These are phyloP conservation scores for Halophytophthora batemanensis DNA, from an alignment of 352 stramenopile genomes.

Conservation along the genomic window DNA sequence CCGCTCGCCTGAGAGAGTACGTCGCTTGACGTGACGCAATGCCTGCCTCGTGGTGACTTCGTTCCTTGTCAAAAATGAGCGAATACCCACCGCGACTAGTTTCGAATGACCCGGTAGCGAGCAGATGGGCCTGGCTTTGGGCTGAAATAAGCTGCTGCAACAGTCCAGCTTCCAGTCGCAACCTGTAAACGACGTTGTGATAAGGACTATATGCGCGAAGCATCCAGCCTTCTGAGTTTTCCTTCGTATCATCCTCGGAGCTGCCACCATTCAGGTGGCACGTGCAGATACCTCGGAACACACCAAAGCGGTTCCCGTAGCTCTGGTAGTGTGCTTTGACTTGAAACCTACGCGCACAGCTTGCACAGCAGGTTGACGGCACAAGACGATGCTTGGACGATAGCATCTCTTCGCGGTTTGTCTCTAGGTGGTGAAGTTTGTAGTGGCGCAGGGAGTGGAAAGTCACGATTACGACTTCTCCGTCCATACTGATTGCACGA, in stretches of 20 bases:
- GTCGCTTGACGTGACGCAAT: conserved; percentile 15
- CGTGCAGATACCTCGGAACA: conserved; percentile 38
- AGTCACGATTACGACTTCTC: conserved; percentile 53
- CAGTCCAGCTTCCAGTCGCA: conserved; percentile 41
- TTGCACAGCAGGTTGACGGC: conserved; percentile 34
- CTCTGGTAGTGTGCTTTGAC: conserved; percentile 31
- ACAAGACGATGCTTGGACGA: conserved; percentile 1
- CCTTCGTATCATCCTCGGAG: conserved; percentile 1
- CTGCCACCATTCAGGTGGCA: conserved; percentile 35
- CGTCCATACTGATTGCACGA: conserved; percentile 46
- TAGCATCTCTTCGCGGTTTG: not conserved
- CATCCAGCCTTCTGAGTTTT: conserved; percentile 36
- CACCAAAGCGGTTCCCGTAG: conserved; percentile 21
- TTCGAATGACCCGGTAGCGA: not conserved
- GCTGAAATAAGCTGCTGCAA: conserved; percentile 40
- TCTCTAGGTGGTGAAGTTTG: conserved; percentile 3
- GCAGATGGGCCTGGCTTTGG: not conserved
- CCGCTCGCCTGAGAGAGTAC: conserved; percentile 20
- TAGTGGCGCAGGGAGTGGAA: conserved; percentile 44
- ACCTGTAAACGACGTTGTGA: conserved; percentile 50
- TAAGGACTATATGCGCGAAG: conserved; percentile 65
- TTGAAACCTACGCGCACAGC: conserved; percentile 48
- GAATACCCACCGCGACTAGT: not conserved
- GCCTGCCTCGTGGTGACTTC: conserved; percentile 11
- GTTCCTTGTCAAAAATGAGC: conserved; percentile 24